Base-by-base conservation (phyloP, 2,329 filamentous ascomycete genomes). In the Fusarium floridanum region DNA sequence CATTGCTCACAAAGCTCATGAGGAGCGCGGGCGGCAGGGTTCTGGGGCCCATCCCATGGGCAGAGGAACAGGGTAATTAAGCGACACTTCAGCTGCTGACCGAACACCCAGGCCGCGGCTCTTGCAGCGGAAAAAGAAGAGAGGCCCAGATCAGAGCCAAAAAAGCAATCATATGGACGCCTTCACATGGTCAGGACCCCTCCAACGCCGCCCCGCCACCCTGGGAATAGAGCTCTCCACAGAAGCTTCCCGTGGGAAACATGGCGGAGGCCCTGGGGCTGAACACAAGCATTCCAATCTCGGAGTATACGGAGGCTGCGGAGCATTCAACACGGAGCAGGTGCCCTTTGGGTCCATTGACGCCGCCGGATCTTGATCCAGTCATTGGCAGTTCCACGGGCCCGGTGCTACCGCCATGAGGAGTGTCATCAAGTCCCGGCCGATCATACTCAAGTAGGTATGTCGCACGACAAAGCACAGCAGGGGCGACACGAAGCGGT, bases 331-430 rank as follows among this genome's bases (percentile, higher is more conserved):
- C 36, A 48, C 48, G 36, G 45, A 61, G 66, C 41, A 53, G 37
- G 60, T 37, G 62, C 71, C 65, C 59, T 56, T 68, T 22, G 39
- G 56, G 53, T 20, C 39, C 60, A 59, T 53, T 45, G 60, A 65
- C 64, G 70, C 70, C 61, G 71, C 72, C 73, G 66, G 66, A 71
- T 71, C 68, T 67, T 50, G 59, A 61, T 41, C 70, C 64, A 71
- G 43, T 57, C 57, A 37, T 68, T 57, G 37, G 36, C 45, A 64
- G 64, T 71, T 70, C 64, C 55, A 64, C 56, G 50, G 66, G 64
- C 43, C 34, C 39, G 71, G 59, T 74, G 64, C 68, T 70, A 60
- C 62, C 63, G 66, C 61, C 63, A 41, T 70, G 50, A 57, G 61
- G 64, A 56, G 56, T 66, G 45, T 63, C 55, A 60, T 61, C 68